These are phyloP conservation scores for Schizopora paradoxa DNA, from an alignment of 1,284 basidiomycete species.

Conservation along the genomic window DNA sequence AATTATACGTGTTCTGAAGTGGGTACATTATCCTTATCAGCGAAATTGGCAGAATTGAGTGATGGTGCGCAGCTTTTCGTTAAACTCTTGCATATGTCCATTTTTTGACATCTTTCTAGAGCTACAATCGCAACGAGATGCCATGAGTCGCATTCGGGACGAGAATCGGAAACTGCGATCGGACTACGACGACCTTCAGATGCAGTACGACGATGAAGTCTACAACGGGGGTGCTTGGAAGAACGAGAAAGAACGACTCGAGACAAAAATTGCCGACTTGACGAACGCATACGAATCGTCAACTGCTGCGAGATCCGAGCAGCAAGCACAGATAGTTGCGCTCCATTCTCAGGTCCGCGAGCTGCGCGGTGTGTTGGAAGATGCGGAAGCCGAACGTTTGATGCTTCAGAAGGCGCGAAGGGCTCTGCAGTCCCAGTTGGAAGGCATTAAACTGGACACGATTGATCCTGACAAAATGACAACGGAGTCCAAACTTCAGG, in stretches of 20 bases:
- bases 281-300: constrained; percentile 77
- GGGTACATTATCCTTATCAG: constrained; percentile 31
- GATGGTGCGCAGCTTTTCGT: constrained; percentile 47
- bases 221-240: constrained; percentile 78
- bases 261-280: constrained; percentile 74
- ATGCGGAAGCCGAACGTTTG: constrained; percentile 76
- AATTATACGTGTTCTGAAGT: background rate
- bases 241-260: constrained; percentile 80
- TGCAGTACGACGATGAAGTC: constrained; percentile 71
- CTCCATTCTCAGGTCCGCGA: constrained; percentile 83
- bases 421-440: constrained; percentile 72
- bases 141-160: constrained; percentile 68
- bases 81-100: constrained; percentile 1
- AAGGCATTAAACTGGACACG: constrained; percentile 72
- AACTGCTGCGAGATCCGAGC: constrained; percentile 65
- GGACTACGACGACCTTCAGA: constrained; percentile 71
- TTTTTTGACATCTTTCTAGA: constrained; percentile 35
- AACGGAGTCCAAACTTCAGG: constrained; percentile 70
- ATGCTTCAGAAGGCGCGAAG: constrained; percentile 80
- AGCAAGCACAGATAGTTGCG: constrained; percentile 77
- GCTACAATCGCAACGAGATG: constrained; percentile 70
- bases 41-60: constrained; percentile 69
- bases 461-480: constrained; percentile 67
- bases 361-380: constrained; percentile 72
- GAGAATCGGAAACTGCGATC: constrained; percentile 75